Percentiles rank a stretch among this genome's conserved stretches.
Evolutionary conservation across 345 rosid species (phyloP).

Genomic region (Pseudoturritis turrita): DNA sequence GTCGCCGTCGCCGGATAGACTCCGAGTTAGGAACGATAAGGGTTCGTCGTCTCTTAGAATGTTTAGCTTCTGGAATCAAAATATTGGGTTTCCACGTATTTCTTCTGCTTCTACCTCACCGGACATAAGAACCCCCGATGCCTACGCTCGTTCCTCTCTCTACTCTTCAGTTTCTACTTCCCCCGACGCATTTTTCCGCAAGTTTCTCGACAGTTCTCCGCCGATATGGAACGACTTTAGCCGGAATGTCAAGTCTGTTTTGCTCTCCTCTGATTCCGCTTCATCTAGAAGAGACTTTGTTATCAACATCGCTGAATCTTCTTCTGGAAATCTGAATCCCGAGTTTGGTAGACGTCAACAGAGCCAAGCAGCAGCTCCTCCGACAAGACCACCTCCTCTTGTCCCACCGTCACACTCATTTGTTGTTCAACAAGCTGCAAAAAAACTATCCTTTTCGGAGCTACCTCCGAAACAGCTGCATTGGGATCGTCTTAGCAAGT

Average conservation of each 20-base stretch:
- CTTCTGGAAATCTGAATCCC: slow-evolving; percentile 2
- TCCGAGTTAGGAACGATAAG: slow-evolving; percentile 18
- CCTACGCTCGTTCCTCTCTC: slow-evolving; percentile 20
- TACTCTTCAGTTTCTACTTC: slow-evolving; percentile 34
- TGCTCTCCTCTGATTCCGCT: slow-evolving; percentile 30
- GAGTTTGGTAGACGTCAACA: not conserved
- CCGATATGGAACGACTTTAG: slow-evolving; percentile 27
- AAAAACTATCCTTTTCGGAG: not conserved
- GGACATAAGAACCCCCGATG: slow-evolving; percentile 24
- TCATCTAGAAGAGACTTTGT: slow-evolving; percentile 32
- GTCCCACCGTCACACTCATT: slow-evolving; percentile 42
- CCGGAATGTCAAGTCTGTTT: slow-evolving; percentile 34
- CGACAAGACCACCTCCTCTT: slow-evolving; percentile 35
- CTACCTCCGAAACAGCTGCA: slow-evolving; percentile 52
- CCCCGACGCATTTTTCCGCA: slow-evolving; percentile 26
- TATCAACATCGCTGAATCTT: slow-evolving; percentile 32
- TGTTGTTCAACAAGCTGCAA: slow-evolving; percentile 34
- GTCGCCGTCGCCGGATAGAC: slow-evolving; percentile 38
- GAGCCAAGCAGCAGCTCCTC: slow-evolving; percentile 25
- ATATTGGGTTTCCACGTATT: slow-evolving; percentile 22
- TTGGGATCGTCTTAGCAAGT: slow-evolving; percentile 57
- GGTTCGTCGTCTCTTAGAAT: slow-evolving; percentile 34
- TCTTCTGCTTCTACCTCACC: slow-evolving; percentile 55
- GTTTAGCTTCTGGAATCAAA: slow-evolving; percentile 27
- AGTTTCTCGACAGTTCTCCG: slow-evolving; percentile 18